Base-by-base conservation (phyloP, 1,284 basidiomycete species). In the Marasmius tenuissimus region DNA sequence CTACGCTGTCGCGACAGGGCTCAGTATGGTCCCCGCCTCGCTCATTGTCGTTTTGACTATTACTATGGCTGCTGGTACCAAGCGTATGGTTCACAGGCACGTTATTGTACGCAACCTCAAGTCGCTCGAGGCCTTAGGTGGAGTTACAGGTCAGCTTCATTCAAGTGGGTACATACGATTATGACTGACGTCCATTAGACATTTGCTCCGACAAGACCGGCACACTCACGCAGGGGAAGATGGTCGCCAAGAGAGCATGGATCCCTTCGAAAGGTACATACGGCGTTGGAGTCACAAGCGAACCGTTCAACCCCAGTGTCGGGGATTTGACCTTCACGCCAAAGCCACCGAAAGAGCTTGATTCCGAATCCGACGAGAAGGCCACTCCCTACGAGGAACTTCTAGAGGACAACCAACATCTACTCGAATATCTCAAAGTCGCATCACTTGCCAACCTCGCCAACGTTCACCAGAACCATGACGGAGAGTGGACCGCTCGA, bases 151-250 rank as follows among this genome's bases (percentile, higher is more conserved):
- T 11, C 33, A 48, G 8, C 18, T 34, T 18, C 18, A 18, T 33
- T 20, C 12, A 11, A 8, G 39, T 57, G 16, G n/a, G 27, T 4
- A 16, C 7, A 12, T 18, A 39, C 49, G 12, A 45, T 37, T 7
- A 38, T 33, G 20, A 5, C n/a, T 11, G 18, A 20, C 14, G 4
- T 38, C 6, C 11, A 38, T 49, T 47, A 56, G 82, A 86, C 68
- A 81, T 87, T 60, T 87, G 85, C 70, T 85, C 81, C 20, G 85
- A 87, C 72, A 87, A 86, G 73, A 88, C 86, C 1, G 86, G 86
- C 33, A 88, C 86, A 0, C 73, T 88, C n/a, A 88, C 86, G 0
- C 76, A 58, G 71, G 84, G 84, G 6, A 76, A 78, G 65, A 81
- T 79, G 76, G 82, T 85, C 8, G 80, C 85, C 34, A 80, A 81